phyloP scores from a whole-genome alignment of 2,329 filamentous ascomycete species.

The Chrysoporthe deuterocubensis region DNA sequence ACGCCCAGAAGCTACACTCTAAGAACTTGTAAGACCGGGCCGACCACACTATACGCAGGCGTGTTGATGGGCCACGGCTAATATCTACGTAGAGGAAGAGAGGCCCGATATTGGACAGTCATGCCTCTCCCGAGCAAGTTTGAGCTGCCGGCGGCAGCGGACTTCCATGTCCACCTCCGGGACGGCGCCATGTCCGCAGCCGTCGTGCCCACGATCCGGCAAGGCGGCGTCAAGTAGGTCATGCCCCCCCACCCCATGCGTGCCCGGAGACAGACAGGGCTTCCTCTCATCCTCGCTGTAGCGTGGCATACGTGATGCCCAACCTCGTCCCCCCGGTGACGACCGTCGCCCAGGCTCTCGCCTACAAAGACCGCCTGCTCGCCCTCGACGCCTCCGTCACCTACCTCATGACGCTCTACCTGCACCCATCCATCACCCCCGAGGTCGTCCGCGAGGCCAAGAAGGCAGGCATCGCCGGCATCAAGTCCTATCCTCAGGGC shows the following conservation, averaged over 20 bases:
- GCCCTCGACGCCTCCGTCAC: conserved; percentile 64
- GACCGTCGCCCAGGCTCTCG: conserved; percentile 64
- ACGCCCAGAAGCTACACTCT: too few species aligned
- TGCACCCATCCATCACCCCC: conserved; percentile 66
- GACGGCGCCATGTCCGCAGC: conserved; percentile 68
- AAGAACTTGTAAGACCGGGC: too few species aligned
- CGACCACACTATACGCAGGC: too few species aligned
- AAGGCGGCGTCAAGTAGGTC: conserved; percentile 35
- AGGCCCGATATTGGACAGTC: neutral
- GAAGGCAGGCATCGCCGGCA: conserved; percentile 69
- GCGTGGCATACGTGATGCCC: conserved; percentile 50
- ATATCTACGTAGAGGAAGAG: neutral
- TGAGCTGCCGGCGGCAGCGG: conserved; percentile 66
- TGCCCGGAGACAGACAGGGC: conserved; percentile 20
- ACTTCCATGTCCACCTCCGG: conserved; percentile 74
- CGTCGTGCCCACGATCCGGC: conserved; percentile 51
- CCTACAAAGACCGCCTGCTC: conserved; percentile 66
- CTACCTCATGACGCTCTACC: conserved; percentile 74
- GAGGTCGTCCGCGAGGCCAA: conserved; percentile 75
- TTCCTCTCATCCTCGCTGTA: conserved; percentile 18
- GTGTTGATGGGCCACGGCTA: neutral
- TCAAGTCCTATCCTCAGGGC: conserved; percentile 71
- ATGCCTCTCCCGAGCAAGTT: conserved; percentile 40
- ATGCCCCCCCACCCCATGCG: conserved; percentile 54
- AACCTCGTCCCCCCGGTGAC: conserved; percentile 69